These are phyloP conservation scores for Corynascus novoguineensis DNA, from an alignment of 495 filamentous ascomycete genomes.

Conservation along the genomic window DNA sequence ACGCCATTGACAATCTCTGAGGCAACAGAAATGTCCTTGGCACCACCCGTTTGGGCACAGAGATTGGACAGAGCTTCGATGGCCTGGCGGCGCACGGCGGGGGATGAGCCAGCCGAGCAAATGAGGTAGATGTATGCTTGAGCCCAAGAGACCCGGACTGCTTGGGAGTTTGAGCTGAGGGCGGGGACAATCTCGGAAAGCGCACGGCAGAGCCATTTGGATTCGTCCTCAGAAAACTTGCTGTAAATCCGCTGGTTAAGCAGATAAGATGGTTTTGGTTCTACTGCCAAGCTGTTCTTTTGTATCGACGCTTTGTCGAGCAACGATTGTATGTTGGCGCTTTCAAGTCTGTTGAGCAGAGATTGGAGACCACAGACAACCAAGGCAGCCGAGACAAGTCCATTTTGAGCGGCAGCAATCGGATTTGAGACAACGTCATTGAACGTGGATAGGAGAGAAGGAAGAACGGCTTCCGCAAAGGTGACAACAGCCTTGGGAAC, in stretches of 20 bases:
- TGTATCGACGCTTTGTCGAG: conserved; percentile 56
- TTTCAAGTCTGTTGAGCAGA: conserved; percentile 40
- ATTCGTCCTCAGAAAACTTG: conserved; percentile 70
- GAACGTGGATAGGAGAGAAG: conserved; percentile 66
- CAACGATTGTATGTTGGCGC: conserved; percentile 36
- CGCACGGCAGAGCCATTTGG: conserved; percentile 67
- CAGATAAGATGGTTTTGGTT: conserved; percentile 77
- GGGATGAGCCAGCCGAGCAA: conserved; percentile 52
- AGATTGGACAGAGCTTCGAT: conserved; percentile 51
- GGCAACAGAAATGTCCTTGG: conserved; percentile 35
- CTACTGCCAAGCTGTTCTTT: conserved; percentile 56
- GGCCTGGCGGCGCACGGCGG: conserved; percentile 54
- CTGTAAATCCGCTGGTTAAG: conserved; percentile 78
- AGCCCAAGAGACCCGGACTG: conserved; percentile 59
- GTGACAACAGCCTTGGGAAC: conserved; percentile 42
- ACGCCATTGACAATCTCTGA: conserved; percentile 61
- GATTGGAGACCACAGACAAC: conserved; percentile 59
- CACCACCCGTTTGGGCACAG: conserved; percentile 49
- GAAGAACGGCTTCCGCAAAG: conserved; percentile 55
- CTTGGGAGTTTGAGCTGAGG: conserved; percentile 25
- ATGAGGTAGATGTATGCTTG: conserved; percentile 78
- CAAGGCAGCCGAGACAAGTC: conserved; percentile 67
- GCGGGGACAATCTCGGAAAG: conserved; percentile 55
- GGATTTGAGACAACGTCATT: conserved; percentile 73
- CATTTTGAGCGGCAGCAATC: conserved; percentile 65